Evolutionary conservation across 257 asterid genomes (phyloP).

Genomic region (Solanum boliviense): DNA sequence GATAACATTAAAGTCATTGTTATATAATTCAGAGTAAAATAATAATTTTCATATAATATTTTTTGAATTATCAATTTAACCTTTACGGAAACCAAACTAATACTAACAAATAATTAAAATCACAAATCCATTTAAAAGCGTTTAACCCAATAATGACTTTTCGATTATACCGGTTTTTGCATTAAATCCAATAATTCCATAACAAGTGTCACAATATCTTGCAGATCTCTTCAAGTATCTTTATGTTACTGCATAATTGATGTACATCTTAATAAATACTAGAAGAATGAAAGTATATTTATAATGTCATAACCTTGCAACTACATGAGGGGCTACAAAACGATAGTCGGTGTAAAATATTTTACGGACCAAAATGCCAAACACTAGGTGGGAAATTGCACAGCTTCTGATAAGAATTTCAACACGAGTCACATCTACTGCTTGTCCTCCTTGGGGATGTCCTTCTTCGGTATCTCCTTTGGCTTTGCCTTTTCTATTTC

Average conservation of each 20-base stretch:
- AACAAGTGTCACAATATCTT: neutral
- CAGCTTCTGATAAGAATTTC: neutral
- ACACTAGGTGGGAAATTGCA: neutral
- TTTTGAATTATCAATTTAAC: neutral
- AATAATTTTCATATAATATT: neutral
- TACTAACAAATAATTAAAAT: neutral
- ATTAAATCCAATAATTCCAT: neutral
- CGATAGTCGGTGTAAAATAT: neutral
- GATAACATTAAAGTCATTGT: neutral
- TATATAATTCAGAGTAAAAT: neutral
- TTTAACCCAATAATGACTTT: neutral
- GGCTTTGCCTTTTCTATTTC: conserved; percentile 56
- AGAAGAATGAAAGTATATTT: neutral
- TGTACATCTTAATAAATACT: neutral
- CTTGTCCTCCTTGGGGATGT: conserved; percentile 42
- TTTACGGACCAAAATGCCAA: neutral
- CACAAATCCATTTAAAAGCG: neutral
- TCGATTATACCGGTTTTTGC: neutral
- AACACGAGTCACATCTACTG: conserved; percentile 11
- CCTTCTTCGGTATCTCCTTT: conserved; percentile 50
- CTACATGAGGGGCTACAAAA: neutral
- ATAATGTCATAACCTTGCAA: neutral
- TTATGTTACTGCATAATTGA: neutral
- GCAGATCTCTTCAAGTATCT: neutral
- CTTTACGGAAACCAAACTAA: neutral